Percentiles rank a stretch among this genome's conserved stretches.
Conservation (phyloP, 345 rosid species). For the Brassica napus region DNA sequence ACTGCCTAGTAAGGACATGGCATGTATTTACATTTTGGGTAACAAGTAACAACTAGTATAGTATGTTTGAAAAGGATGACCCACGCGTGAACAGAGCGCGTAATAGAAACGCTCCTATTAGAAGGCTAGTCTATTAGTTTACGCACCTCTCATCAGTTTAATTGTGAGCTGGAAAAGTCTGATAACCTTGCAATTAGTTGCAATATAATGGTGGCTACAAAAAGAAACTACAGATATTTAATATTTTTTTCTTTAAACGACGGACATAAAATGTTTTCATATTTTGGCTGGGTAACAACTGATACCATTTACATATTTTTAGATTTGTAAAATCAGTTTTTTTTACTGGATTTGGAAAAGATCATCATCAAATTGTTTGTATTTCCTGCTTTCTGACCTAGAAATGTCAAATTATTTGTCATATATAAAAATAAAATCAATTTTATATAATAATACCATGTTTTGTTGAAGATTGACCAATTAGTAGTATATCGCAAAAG, state of each 20-base stretch:
- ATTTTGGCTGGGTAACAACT: not conserved
- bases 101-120: not conserved
- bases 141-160: no score
- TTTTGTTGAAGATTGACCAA: not conserved
- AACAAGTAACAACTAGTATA: not conserved
- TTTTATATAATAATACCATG: not conserved
- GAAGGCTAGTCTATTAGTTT: no score
- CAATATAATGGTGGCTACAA: not conserved
- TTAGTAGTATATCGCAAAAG: not conserved
- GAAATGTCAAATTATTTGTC: not conserved
- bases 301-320: not conserved
- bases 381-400: not conserved
- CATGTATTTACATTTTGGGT: no score
- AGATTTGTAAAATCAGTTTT: not conserved
- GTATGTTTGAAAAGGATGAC: not conserved
- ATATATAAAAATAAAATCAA: not conserved
- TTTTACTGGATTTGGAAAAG: not conserved
- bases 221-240: not conserved
- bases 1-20: not conserved
- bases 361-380: not conserved
- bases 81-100: conserved; percentile 7
- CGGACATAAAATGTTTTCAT: not conserved
- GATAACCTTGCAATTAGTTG: not conserved
- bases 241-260: not conserved
- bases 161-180: not conserved